Evolutionary conservation across 139 green algal genomes (phyloP), one percentile per base, ranked within the genome.

Genomic region (Chlamydomonas asymmetrica): DNA sequence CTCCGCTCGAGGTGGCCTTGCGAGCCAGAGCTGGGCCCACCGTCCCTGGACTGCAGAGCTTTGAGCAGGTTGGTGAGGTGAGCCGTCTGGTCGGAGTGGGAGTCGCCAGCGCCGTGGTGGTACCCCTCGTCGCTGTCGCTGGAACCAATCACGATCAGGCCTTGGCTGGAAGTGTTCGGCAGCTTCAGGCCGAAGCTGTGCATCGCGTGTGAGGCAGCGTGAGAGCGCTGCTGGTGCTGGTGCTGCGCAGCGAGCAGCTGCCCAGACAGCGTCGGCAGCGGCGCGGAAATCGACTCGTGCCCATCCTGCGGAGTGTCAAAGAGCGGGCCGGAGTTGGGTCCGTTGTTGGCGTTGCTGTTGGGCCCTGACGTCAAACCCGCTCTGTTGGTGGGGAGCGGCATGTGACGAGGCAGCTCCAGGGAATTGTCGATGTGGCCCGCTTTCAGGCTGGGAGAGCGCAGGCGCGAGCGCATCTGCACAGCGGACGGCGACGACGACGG

Each of bases 351-450:
- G 32, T 43, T 77, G 27, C 59, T 70, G 41, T 70, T 49, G 41
- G 59, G 71, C 13, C 71, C 41, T 3, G 48, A 35, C 8, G 3
- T 18, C 18, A 41, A 56, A 25, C 29, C 59, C 59, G 32, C 59
- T 3, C 71, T 41, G 59, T 77, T 77, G 20, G 59, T 77, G 16
- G 71, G 71, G 20, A 59, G 43, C 4, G 71, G 71, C 71, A 77
- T 77, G 59, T 77, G 71, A 3, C 71, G n/a, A n/a, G n/a, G 59
- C 9, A 59, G 71, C 10, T 10, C 59, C 3, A 27, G 6, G 57
- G n/a, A 29, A n/a, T 31, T 64, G 7, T 25, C 62, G 38, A 37
- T 27, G 62, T 25, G 22, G 4, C 16, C 20, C 39, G 39, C 2
- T 31, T 37, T 16, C 9, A 13, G 8, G 70, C 22, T 29, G 56